These are phyloP conservation scores for Neurospora pannonica DNA, from an alignment of 495 filamentous ascomycete species.

Conservation along the genomic window DNA sequence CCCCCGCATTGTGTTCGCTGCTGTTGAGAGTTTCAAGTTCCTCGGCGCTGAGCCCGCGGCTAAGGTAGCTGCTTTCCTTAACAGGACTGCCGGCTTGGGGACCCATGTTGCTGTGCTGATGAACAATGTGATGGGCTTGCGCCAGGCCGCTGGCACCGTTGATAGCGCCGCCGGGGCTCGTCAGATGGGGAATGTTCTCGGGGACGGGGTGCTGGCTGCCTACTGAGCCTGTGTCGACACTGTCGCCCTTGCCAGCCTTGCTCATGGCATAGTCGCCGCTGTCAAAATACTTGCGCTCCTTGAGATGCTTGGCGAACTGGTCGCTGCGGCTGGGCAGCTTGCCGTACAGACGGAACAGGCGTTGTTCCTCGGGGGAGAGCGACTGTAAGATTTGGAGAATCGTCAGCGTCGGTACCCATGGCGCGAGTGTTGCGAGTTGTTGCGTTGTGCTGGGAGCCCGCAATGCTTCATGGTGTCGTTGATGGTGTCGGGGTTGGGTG, in stretches of 20 bases:
- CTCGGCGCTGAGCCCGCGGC: constrained; percentile 65
- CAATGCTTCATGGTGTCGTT: neutral
- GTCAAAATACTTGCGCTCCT: constrained; percentile 99
- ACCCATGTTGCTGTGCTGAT: constrained; percentile 37
- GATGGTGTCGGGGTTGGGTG: neutral
- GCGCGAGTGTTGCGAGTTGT: neutral
- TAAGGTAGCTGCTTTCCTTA: constrained; percentile 77
- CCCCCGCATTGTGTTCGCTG: constrained; percentile 4
- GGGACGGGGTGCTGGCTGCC: constrained; percentile 90
- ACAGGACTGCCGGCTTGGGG: constrained; percentile 65
- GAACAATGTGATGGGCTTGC: constrained; percentile 24
- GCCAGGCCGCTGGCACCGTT: constrained; percentile 34
- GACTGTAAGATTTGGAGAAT: constrained; percentile 44
- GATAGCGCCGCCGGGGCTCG: constrained; percentile 48
- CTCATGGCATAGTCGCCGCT: constrained; percentile 95
- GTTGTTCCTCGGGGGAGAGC: constrained; percentile 85
- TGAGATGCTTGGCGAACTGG: constrained; percentile 92
- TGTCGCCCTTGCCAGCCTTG: constrained; percentile 94
- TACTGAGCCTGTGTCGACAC: constrained; percentile 86
- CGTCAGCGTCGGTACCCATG: neutral
- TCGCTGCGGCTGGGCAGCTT: constrained; percentile 94
- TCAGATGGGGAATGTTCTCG: constrained; percentile 91
- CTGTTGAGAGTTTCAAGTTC: constrained; percentile 43
- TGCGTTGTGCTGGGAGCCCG: neutral
- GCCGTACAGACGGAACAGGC: constrained; percentile 90